Conservation (phyloP, 2,329 filamentous ascomycete genomes). For the Didymella arachidicola region DNA sequence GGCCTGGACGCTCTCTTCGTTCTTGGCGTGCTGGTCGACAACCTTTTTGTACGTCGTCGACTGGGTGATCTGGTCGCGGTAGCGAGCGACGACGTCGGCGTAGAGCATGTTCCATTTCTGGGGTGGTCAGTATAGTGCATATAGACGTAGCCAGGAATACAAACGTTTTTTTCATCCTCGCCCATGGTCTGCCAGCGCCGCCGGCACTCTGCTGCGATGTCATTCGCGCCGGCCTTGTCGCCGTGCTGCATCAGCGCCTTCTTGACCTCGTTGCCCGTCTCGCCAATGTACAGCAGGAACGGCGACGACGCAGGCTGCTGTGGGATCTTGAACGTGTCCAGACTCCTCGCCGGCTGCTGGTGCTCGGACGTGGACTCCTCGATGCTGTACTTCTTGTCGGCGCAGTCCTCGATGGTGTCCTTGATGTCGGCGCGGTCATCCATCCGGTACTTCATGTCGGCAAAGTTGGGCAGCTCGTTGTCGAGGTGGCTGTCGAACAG, state of each 20-base stretch:
- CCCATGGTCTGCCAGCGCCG: slow-evolving; percentile 51
- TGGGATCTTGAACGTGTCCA: slow-evolving; percentile 46
- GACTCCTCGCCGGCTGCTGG: slow-evolving; percentile 32
- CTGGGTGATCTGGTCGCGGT: slow-evolving; percentile 50
- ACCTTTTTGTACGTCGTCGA: slow-evolving; percentile 49
- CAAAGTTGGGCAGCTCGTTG: slow-evolving; percentile 48
- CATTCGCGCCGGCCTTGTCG: slow-evolving; percentile 50
- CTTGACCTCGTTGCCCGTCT: slow-evolving; percentile 51
- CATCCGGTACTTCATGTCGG: slow-evolving; percentile 50
- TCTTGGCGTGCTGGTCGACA: slow-evolving; percentile 48
- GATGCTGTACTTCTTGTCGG: slow-evolving; percentile 47
- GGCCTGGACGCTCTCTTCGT: slow-evolving; percentile 51
- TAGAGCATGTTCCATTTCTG: slow-evolving; percentile 54
- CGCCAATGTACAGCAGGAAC: slow-evolving; percentile 52
- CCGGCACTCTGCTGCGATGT: slow-evolving; percentile 53
- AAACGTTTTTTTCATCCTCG: slow-evolving; percentile 50
- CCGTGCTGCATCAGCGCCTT: slow-evolving; percentile 47
- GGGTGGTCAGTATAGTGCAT: neutral
- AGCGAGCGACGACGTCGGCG: slow-evolving; percentile 50
- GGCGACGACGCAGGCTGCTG: slow-evolving; percentile 52
- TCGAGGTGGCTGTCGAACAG: slow-evolving; percentile 66
- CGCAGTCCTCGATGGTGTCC: slow-evolving; percentile 36
- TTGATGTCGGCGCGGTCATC: slow-evolving; percentile 29
- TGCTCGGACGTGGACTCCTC: slow-evolving; percentile 8
- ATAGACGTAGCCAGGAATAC: slow-evolving; percentile 21